phyloP scores from a whole-genome alignment of 2,329 filamentous ascomycete species.

The Pseudogymnoascus sp. region DNA sequence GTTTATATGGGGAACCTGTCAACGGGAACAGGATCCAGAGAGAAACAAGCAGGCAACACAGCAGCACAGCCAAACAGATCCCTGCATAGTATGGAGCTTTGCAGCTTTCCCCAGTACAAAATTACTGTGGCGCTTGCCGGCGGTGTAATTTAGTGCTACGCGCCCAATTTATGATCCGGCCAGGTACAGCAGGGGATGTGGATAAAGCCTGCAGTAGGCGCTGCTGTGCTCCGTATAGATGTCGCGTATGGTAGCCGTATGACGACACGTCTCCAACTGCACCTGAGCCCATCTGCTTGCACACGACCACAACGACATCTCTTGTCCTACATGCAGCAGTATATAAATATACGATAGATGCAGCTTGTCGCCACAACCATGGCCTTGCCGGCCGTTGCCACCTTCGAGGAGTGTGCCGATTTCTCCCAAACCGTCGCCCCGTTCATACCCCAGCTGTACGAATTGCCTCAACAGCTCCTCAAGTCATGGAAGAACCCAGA shows the following conservation, averaged over 20 bases:
- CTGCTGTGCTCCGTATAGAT: background rate
- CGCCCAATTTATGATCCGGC: background rate
- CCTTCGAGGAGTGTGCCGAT: slow-evolving; percentile 67
- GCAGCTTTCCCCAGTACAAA: background rate
- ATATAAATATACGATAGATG: background rate
- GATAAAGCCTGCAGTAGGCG: background rate
- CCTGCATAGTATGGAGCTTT: background rate
- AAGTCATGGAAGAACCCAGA: slow-evolving; percentile 52
- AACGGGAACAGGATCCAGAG: background rate
- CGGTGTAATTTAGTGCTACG: background rate
- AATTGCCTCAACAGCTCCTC: slow-evolving; percentile 58
- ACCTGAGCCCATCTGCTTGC: background rate
- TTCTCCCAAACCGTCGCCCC: slow-evolving; percentile 68
- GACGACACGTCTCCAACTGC: slow-evolving; percentile 4
- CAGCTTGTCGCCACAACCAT: slow-evolving; percentile 34
- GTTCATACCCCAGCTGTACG: slow-evolving; percentile 61
- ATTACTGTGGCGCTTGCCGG: background rate
- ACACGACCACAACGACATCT: background rate
- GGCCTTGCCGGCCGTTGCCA: slow-evolving; percentile 64
- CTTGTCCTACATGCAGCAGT: background rate
- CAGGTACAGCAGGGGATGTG: background rate
- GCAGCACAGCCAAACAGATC: background rate
- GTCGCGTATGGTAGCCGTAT: background rate
- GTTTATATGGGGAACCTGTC: background rate
- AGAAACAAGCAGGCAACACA: background rate